phyloP scores from a whole-genome alignment of 2,329 filamentous ascomycete species.

The Dothistroma septosporum region DNA sequence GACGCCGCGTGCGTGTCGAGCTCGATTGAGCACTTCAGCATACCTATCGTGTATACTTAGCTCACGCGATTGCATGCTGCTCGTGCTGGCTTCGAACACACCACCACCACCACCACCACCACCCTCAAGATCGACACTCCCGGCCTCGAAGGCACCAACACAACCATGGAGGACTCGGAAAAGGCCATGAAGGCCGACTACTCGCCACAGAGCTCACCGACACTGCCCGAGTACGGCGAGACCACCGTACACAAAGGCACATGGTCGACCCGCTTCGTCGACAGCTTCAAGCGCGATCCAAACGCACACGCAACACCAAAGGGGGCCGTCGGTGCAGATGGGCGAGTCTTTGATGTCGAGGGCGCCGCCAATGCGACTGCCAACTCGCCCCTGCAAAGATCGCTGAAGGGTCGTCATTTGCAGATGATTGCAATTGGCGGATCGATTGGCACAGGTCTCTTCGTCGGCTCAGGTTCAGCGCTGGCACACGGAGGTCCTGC shows the following conservation, averaged over 20 bases:
- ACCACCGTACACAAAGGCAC: conserved; percentile 17
- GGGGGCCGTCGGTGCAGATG: conserved; percentile 48
- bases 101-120: not conserved
- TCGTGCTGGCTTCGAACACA: not conserved
- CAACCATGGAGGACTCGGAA: conserved; percentile 17
- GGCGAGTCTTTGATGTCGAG: conserved; percentile 61
- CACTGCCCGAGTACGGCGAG: conserved; percentile 27
- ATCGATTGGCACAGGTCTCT: conserved; percentile 34
- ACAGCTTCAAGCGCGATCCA: conserved; percentile 63
- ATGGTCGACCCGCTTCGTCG: conserved; percentile 43
- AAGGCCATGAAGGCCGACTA: conserved; percentile 21
- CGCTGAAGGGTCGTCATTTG: conserved; percentile 77
- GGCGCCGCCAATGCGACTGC: conserved; percentile 60
- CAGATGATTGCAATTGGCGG: conserved; percentile 77
- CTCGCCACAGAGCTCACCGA: conserved; percentile 13
- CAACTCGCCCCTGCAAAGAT: conserved; percentile 66
- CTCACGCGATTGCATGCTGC: not conserved
- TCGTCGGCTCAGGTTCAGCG: conserved; percentile 34
- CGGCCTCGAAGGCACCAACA: not conserved
- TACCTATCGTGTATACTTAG: not conserved
- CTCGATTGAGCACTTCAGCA: not conserved
- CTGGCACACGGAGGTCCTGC: conserved; percentile 35
- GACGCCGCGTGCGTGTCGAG: conserved; percentile 2
- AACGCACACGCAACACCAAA: conserved; percentile 50
- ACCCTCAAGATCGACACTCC: not conserved